Evolutionary conservation across 495 filamentous ascomycete genomes (phyloP).

Genomic region (Hypoxylon fuscum): DNA sequence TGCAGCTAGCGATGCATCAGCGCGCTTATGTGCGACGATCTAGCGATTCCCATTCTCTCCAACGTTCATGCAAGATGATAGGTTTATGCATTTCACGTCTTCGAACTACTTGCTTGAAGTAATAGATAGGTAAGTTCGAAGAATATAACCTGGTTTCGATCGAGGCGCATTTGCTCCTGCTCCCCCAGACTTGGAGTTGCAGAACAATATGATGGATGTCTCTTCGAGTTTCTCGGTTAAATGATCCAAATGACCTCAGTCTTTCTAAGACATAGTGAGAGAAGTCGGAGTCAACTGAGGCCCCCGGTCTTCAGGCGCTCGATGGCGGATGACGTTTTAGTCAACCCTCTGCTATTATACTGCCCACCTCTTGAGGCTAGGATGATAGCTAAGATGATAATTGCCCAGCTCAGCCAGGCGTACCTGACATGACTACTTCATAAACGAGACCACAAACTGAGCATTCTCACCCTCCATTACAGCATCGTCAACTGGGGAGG

Average conservation of each 20-base stretch:
- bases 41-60: background rate
- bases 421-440: background rate
- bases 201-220: background rate
- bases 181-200: background rate
- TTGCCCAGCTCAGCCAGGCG: constrained; percentile 6
- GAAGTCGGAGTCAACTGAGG: constrained; percentile 33
- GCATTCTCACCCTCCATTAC: constrained; percentile 16
- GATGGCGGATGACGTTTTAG: constrained; percentile 25
- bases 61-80: background rate
- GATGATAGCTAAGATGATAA: constrained; percentile 1
- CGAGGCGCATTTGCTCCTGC: background rate
- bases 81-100: background rate
- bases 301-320: constrained; percentile 17
- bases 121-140: background rate
- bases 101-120: background rate
- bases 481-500: constrained; percentile 12
- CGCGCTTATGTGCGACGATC: background rate
- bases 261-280: constrained; percentile 25
- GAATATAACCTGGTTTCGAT: background rate
- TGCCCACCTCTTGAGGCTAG: constrained; percentile 21
- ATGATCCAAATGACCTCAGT: constrained; percentile 21
- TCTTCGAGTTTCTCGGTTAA: constrained; percentile 10
- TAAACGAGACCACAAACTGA: constrained; percentile 9
- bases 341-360: constrained; percentile 14
- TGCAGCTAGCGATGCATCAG: constrained; percentile 1